A percentile compares a stretch with the other conserved stretches of the same genome.
Evolutionary conservation across 2,329 filamentous ascomycete genomes (phyloP).

Genomic region (Nannizzia gypsea): DNA sequence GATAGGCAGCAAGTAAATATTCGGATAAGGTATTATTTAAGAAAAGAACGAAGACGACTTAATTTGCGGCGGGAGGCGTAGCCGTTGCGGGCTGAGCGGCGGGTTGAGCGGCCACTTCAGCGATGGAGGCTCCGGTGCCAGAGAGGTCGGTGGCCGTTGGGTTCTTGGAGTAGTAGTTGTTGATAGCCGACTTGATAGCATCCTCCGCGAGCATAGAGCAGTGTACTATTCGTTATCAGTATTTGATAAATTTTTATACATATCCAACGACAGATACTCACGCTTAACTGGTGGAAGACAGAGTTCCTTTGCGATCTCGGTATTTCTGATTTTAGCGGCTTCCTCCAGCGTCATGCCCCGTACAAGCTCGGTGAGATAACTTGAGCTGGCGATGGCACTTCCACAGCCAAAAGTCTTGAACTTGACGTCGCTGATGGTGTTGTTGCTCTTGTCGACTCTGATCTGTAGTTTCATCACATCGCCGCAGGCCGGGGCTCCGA

Average conservation of each 20-base stretch:
- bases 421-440: slow-evolving; percentile 86
- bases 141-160: slow-evolving; percentile 64
- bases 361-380: slow-evolving; percentile 88
- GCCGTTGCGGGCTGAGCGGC: not conserved
- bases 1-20: not conserved
- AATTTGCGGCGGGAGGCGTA: not conserved
- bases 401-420: slow-evolving; percentile 98
- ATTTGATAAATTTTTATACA: not conserved
- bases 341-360: slow-evolving; percentile 94
- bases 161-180: slow-evolving; percentile 86
- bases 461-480: slow-evolving; percentile 94
- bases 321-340: slow-evolving; percentile 85
- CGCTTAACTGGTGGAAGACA: slow-evolving; percentile 79
- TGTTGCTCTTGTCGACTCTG: slow-evolving; percentile 74
- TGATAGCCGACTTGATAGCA: slow-evolving; percentile 83
- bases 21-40: not conserved
- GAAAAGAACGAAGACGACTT: not conserved
- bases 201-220: slow-evolving; percentile 90
- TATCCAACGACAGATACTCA: slow-evolving; percentile 34
- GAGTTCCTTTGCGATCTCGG: slow-evolving; percentile 94
- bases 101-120: slow-evolving; percentile 1
- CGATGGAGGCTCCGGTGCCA: slow-evolving; percentile 58
- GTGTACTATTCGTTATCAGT: slow-evolving; percentile 47
- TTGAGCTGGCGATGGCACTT: slow-evolving; percentile 85
- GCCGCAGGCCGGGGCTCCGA: slow-evolving; percentile 79